A percentile compares a stretch with the other conserved stretches of the same genome.
phyloP scores from a whole-genome alignment of 805 yeast genomes.

The Teunomyces aglyptinius region DNA sequence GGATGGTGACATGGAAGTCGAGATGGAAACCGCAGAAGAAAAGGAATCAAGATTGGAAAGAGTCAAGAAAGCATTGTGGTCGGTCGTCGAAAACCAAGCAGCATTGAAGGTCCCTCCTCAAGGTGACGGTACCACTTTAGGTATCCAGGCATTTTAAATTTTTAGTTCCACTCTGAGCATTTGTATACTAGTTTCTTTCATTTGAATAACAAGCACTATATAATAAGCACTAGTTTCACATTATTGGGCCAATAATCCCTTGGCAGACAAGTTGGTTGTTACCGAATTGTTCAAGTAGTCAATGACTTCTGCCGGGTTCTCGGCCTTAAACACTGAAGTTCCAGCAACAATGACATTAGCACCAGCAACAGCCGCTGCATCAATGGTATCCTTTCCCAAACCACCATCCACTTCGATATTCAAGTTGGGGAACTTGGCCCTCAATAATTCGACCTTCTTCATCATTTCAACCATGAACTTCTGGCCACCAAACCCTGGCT shows the following conservation, averaged over 20 bases:
- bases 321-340: constrained; percentile 85
- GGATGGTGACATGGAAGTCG: constrained; percentile 36
- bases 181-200: neutral
- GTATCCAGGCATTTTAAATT: constrained; percentile 59
- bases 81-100: constrained; percentile 59
- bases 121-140: constrained; percentile 83
- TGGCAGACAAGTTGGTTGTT: constrained; percentile 35
- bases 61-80: constrained; percentile 69
- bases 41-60: constrained; percentile 37
- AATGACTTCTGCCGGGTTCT: constrained; percentile 75
- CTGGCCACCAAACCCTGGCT: constrained; percentile 99
- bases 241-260: constrained; percentile 8
- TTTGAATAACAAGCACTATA: neutral
- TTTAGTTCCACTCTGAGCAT: constrained; percentile 3
- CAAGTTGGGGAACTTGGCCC: constrained; percentile 70
- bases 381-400: constrained; percentile 79
- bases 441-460: constrained; percentile 84
- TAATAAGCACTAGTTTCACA: neutral
- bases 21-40: constrained; percentile 44
- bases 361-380: constrained; percentile 91
- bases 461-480: constrained; percentile 93
- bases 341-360: constrained; percentile 99
- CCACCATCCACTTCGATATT: constrained; percentile 98
- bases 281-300: constrained; percentile 65
- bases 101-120: constrained; percentile 42